Conservation (phyloP, 805 yeast genomes). For the Kodamaea hsintzibuensis region DNA sequence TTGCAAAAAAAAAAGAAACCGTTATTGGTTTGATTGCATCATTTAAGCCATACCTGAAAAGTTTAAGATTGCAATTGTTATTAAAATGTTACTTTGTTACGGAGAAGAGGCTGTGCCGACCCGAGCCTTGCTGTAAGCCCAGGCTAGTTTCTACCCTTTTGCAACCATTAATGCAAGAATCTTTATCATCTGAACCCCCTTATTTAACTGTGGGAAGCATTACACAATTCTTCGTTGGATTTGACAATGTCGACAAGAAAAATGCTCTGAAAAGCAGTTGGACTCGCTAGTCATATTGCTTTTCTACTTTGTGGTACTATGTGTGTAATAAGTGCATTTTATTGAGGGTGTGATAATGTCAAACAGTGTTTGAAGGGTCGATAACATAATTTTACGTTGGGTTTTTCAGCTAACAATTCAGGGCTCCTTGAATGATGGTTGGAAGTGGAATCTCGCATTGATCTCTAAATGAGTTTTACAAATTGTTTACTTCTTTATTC, state of each 20-base stretch:
- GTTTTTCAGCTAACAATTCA: no score
- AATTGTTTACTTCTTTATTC: no score
- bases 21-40: neutral
- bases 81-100: neutral
- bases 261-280: neutral
- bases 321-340: neutral
- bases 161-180: neutral
- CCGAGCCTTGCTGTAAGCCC: neutral
- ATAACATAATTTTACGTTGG: no score
- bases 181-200: neutral
- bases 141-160: neutral
- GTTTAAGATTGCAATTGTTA: neutral
- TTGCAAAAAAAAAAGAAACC: neutral
- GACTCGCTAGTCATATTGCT: neutral
- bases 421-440: no score
- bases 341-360: neutral
- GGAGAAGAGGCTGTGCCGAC: neutral
- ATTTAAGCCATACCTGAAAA: slow-evolving; percentile 1
- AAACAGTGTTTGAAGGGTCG: neutral
- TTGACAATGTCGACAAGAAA: neutral
- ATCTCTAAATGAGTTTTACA: no score
- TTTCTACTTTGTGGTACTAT: neutral
- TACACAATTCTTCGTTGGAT: neutral
- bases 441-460: no score
- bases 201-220: neutral